Base-by-base conservation (phyloP, 176 grass and related monocot genomes). In the Elaeis guineensis region DNA sequence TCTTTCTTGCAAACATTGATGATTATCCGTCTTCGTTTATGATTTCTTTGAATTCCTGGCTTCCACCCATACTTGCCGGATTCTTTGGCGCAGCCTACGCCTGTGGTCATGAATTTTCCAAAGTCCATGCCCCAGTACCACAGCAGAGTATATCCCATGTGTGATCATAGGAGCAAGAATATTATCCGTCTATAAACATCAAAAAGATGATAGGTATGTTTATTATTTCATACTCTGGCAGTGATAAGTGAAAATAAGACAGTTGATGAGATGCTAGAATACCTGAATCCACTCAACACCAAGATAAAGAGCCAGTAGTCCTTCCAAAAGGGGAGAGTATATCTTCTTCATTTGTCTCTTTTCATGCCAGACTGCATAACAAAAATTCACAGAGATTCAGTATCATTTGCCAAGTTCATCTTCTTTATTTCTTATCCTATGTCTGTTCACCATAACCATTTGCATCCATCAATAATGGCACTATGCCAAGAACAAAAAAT, bases 311-410 rank as follows among this genome's bases (percentile, higher is more conserved):
- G 91, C 83, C 51, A 96, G 55, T 21, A 96, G 56, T 66, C 91
- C 91, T 96, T 96, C 91, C 35, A 96, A 66, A 54, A 96, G 78
- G 9, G 91, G 91, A 49, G 91, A 96, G 58, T 96, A 96, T 87
- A 96, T 96, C 78, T 90, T 96, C 74, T 58, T 96, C 92, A 96
- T 87, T 79, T 90, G 80, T 61, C 92, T 82, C 62, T 87, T 82
- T 50, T 96, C 78, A 17, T 66, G 17, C 62, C 72, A 75, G 59
- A 22, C 72, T 75, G 55, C 52, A 52, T 44, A 44, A 44, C 35
- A 44, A 12, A 44, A 44, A 44, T 14, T 12, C 7, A 44, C 3
- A 44, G 35, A 44, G 11, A 44, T 44, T 44, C 2, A 44, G 9
- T 14, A 12, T 44, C 8, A 44, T 44, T 9, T 44, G 35, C 35